Conservation (phyloP, 2,329 filamentous ascomycete species). For the Ciborinia camelliae region DNA sequence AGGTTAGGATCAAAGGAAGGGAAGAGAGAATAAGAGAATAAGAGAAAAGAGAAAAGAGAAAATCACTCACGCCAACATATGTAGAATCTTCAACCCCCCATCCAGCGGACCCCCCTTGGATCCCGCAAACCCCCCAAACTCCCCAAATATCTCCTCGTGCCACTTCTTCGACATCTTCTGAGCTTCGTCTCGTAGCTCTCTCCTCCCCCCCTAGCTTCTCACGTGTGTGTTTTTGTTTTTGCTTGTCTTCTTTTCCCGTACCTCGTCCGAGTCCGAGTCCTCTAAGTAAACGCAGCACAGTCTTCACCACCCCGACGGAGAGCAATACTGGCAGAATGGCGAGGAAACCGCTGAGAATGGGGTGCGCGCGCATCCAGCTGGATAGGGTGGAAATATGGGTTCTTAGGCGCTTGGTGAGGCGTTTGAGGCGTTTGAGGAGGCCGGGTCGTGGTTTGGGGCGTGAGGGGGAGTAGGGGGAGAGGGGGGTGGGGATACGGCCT, state of each 20-base stretch:
- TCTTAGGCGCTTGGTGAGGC: slow-evolving; percentile 24
- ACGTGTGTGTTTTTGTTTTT: too few relatives aligned
- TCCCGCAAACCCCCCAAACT: slow-evolving; percentile 32
- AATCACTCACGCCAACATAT: slow-evolving; percentile 33
- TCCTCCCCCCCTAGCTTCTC: too few relatives aligned
- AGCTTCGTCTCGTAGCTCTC: slow-evolving; percentile 15
- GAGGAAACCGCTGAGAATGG: slow-evolving; percentile 29
- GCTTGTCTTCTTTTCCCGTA: neutral
- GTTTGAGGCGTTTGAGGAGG: slow-evolving; percentile 29
- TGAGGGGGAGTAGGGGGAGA: slow-evolving; percentile 30
- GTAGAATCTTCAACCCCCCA: slow-evolving; percentile 35
- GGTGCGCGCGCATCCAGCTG: slow-evolving; percentile 29
- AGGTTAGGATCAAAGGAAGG: too few relatives aligned
- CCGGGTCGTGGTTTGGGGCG: slow-evolving; percentile 31
- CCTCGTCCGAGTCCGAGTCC: too few relatives aligned
- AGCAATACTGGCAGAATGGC: slow-evolving; percentile 30
- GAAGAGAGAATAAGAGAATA: neutral
- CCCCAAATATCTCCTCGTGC: slow-evolving; percentile 28
- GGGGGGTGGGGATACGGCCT: slow-evolving; percentile 27
- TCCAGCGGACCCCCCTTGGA: slow-evolving; percentile 31
- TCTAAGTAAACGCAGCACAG: too few relatives aligned
- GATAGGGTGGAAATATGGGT: slow-evolving; percentile 23
- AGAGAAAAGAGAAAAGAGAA: neutral
- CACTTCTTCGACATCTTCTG: slow-evolving; percentile 22
- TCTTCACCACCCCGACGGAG: slow-evolving; percentile 22